These are phyloP conservation scores for Setaria italica DNA, from an alignment of 202 grass and related monocot genomes.

Conservation along the genomic window DNA sequence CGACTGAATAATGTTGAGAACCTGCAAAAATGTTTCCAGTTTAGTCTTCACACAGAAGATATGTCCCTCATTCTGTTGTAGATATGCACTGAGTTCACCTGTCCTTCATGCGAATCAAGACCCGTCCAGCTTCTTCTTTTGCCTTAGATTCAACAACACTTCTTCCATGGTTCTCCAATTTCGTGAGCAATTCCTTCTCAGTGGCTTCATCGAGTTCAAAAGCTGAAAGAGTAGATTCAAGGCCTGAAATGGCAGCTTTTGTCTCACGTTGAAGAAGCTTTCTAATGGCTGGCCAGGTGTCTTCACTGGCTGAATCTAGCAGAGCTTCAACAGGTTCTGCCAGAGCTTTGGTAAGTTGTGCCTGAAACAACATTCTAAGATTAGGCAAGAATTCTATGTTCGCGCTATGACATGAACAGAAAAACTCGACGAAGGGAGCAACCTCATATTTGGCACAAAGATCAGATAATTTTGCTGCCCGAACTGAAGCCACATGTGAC, in stretches of 20 bases:
- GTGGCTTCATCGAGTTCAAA: constrained; percentile 82
- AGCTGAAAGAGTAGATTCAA: constrained; percentile 69
- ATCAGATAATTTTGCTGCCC: constrained; percentile 76
- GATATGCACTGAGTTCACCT: constrained; percentile 54
- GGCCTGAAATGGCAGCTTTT: constrained; percentile 65
- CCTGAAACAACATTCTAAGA: constrained; percentile 60
- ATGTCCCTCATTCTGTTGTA: background rate
- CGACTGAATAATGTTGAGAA: constrained; percentile 86
- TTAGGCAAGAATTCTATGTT: background rate
- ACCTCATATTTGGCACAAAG: constrained; percentile 89
- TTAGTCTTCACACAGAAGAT: constrained; percentile 20
- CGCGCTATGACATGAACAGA: constrained; percentile 17
- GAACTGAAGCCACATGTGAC: constrained; percentile 73
- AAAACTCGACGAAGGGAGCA: constrained; percentile 16
- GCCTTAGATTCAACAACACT: constrained; percentile 88
- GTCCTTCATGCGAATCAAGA: constrained; percentile 97
- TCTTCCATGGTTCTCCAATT: constrained; percentile 72
- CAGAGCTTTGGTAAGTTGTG: constrained; percentile 76
- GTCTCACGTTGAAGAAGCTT: constrained; percentile 87
- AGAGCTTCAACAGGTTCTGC: constrained; percentile 90
- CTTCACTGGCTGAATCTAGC: constrained; percentile 81
- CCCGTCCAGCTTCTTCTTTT: constrained; percentile 84
- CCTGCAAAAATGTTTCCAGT: constrained; percentile 42
- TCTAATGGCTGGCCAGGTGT: constrained; percentile 89
- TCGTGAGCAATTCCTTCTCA: constrained; percentile 69